phyloP scores from a whole-genome alignment of 164 flowering plant species.

The Aristolochia californica region DNA sequence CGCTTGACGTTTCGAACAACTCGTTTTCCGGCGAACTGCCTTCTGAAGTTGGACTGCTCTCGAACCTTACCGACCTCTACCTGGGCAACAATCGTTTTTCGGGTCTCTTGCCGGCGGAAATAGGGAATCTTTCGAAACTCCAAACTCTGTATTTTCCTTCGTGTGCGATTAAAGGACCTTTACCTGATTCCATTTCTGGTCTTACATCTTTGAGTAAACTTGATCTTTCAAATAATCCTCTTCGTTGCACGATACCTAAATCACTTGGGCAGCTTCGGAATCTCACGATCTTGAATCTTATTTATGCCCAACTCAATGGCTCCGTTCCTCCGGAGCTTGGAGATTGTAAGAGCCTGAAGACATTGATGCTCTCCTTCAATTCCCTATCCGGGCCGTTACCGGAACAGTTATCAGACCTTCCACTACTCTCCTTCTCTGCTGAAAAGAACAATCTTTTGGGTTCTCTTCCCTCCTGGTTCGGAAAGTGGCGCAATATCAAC shows the following conservation, averaged over 20 bases:
- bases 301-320: slow-evolving; percentile 46
- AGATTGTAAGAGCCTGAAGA: slow-evolving; percentile 35
- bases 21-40: slow-evolving; percentile 48
- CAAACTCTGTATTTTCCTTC: slow-evolving; percentile 31
- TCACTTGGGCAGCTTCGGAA: slow-evolving; percentile 43
- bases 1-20: slow-evolving; percentile 56
- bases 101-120: slow-evolving; percentile 52
- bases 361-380: slow-evolving; percentile 62
- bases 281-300: slow-evolving; percentile 37
- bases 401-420: slow-evolving; percentile 36
- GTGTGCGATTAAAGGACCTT: slow-evolving; percentile 48
- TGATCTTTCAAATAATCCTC: slow-evolving; percentile 62
- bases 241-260: slow-evolving; percentile 47
- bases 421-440: slow-evolving; percentile 44
- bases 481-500: slow-evolving; percentile 40
- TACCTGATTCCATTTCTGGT: slow-evolving; percentile 44
- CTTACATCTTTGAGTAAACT: slow-evolving; percentile 32
- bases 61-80: slow-evolving; percentile 44
- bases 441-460: slow-evolving; percentile 64
- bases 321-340: slow-evolving; percentile 61
- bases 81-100: slow-evolving; percentile 51
- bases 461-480: slow-evolving; percentile 60
- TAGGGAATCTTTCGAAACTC: slow-evolving; percentile 40
- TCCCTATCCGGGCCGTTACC: slow-evolving; percentile 54
- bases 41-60: slow-evolving; percentile 36